Evolutionary conservation across 2,329 filamentous ascomycete species (phyloP).

Genomic region (Dactylellina sp.): DNA sequence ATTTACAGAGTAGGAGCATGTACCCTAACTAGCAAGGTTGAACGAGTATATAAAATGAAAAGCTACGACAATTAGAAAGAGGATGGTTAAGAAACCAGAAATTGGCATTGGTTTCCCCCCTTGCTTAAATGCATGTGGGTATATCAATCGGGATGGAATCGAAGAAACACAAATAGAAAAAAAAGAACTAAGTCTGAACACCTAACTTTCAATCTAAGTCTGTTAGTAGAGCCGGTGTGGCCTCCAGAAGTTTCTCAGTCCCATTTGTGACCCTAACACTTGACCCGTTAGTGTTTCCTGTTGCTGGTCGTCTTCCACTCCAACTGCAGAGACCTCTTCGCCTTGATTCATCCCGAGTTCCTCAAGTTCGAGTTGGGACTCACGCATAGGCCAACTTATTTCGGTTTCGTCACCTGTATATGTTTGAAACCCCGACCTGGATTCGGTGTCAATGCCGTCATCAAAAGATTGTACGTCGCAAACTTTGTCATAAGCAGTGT

Average conservation of each 20-base stretch:
- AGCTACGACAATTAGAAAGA: no score
- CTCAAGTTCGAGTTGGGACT: no score
- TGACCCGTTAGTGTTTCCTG: neutral
- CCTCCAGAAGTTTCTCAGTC: slow-evolving; percentile 34
- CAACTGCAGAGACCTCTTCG: neutral
- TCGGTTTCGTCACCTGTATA: neutral
- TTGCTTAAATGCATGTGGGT: neutral
- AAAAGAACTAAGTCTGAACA: neutral
- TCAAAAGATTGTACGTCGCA: no score
- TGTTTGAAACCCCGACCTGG: no score
- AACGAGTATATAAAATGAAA: no score
- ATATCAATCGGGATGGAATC: neutral
- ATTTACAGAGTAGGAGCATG: no score
- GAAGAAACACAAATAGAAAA: neutral
- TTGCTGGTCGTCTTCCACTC: neutral
- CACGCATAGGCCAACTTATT: no score
- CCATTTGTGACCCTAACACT: neutral
- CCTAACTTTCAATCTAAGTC: neutral
- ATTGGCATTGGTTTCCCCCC: no score
- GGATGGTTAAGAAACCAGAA: no score
- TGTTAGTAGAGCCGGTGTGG: slow-evolving; percentile 43
- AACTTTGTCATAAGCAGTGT: no score
- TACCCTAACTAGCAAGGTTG: no score
- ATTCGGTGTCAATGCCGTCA: no score
- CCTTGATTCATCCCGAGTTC: neutral